Evolutionary conservation across 2,329 filamentous ascomycete genomes (phyloP), one percentile per base, ranked within the genome.

Genomic region (Teratosphaeria zuluensis): DNA sequence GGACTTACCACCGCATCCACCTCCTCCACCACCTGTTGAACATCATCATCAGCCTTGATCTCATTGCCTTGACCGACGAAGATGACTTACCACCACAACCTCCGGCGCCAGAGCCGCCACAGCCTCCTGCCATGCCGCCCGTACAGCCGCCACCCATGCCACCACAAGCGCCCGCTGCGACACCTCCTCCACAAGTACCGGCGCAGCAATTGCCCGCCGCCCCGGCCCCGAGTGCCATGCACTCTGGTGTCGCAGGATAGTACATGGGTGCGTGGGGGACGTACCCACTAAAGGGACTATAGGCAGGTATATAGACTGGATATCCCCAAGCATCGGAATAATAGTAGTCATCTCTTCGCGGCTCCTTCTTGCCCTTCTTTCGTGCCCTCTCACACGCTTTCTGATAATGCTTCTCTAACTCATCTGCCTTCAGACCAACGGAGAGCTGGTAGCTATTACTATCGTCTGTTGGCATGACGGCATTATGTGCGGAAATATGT

Each of bases 401-500:
- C 48, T 76, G 69, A 69, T 89, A 89, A 33, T 81, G 80, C 3
- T 73, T 72, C 31, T 87, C 81, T 0, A 84, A 69, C 19, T 77
- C 75, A 1, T 68, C 73, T 55, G 61, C 76, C 56, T 75, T 62
- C 24, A 56, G 58, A 14, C 57, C 31, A 1, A 65, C 64, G 1
- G 56, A n/a, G 1, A 57, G 55, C 1, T 63, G 55, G 56, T 69
- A 68, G 6, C 48, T 52, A n/a, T 60, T 57, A 33, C 70, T 66
- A 7, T 61, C 66, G 53, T 68, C 69, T 1, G 64, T 65, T 8
- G 61, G 65, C 5, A 73, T 73, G 7, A 90, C 83, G 1, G 87
- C 81, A 65, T 85, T 90, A 76, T 92, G 89, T 0, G 86, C 79
- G 0, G 85, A 89, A 62, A 92, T 86, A 68, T 92, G 89, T 0